Conservation (phyloP, 2,329 filamentous ascomycete genomes). For the Zasmidium cellare region DNA sequence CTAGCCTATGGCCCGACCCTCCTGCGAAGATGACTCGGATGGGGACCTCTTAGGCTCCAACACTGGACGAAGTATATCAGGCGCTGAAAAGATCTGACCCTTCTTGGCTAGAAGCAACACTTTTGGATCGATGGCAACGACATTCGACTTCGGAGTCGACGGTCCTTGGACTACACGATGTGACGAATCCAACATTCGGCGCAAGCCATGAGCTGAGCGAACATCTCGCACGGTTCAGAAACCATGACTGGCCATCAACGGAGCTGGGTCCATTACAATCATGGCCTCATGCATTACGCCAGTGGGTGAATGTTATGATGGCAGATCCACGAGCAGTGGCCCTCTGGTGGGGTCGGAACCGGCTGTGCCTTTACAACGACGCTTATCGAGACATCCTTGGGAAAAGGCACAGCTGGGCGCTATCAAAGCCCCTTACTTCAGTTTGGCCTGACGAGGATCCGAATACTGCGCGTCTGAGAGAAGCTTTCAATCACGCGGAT, state of each 20-base stretch:
- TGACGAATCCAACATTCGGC: slow-evolving; percentile 4
- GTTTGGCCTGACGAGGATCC: slow-evolving; percentile 18
- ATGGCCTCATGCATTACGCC: slow-evolving; percentile 18
- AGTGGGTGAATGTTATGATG: slow-evolving; percentile 20
- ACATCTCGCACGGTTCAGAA: slow-evolving; percentile 13
- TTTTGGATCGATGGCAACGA: neutral
- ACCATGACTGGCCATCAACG: slow-evolving; percentile 19
- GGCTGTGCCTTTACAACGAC: slow-evolving; percentile 40
- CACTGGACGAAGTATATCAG: neutral
- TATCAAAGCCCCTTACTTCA: slow-evolving; percentile 18
- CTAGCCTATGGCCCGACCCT: no score
- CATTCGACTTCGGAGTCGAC: neutral
- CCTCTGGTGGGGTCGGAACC: slow-evolving; percentile 29
- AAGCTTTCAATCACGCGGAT: slow-evolving; percentile 11
- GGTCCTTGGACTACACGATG: slow-evolving; percentile 6
- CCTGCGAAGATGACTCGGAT: neutral
- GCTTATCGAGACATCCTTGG: slow-evolving; percentile 35
- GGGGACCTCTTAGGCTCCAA: neutral
- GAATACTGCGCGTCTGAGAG: neutral
- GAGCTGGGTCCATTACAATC: slow-evolving; percentile 17
- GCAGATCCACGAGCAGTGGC: slow-evolving; percentile 18
- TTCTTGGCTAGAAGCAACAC: neutral
- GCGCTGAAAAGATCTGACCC: neutral
- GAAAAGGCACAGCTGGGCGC: slow-evolving; percentile 24
- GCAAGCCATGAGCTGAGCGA: neutral